A percentile compares a stretch with the other conserved stretches of the same genome.
Conservation (phyloP, 2,329 filamentous ascomycete genomes). For the Cercospora nicotianae region DNA sequence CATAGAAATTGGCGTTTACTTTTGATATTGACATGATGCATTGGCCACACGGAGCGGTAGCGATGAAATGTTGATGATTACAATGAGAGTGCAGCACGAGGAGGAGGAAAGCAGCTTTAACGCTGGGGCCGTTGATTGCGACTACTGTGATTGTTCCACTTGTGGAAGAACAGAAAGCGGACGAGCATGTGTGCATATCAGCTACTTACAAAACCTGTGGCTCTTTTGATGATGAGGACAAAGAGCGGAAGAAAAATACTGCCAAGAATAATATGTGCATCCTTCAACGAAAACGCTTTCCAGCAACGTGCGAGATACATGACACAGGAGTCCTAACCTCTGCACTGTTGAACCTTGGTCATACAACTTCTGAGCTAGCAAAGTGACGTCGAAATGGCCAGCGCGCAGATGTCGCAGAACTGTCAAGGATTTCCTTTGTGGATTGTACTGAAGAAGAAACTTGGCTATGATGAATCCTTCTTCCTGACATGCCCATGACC, state of each 20-base stretch:
- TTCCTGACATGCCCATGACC: not conserved
- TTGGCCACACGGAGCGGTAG: constrained; percentile 1
- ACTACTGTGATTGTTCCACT: not conserved
- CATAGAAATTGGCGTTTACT: constrained; percentile 13
- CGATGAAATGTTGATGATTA: constrained; percentile 15
- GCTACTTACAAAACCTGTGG: not conserved
- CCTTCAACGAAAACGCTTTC: too few relatives aligned
- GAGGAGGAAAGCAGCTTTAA: not conserved
- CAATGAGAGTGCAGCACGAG: constrained; percentile 6
- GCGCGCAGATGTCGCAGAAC: not conserved
- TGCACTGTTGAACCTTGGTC: too few relatives aligned
- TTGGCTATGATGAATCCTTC: not conserved
- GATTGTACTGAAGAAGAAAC: not conserved
- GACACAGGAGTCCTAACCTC: too few relatives aligned
- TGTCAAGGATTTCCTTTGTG: not conserved
- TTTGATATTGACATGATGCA: constrained; percentile 2
- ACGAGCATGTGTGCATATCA: not conserved
- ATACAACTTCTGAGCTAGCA: not conserved
- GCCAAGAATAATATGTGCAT: not conserved
- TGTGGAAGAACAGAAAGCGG: not conserved
- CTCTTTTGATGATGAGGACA: not conserved
- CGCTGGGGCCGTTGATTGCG: not conserved
- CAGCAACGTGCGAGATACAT: too few relatives aligned
- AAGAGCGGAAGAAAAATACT: not conserved
- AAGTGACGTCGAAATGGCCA: not conserved